These are phyloP conservation scores for Ophiostoma sp. DNA, from an alignment of 2,329 filamentous ascomycete genomes.

Conservation along the genomic window DNA sequence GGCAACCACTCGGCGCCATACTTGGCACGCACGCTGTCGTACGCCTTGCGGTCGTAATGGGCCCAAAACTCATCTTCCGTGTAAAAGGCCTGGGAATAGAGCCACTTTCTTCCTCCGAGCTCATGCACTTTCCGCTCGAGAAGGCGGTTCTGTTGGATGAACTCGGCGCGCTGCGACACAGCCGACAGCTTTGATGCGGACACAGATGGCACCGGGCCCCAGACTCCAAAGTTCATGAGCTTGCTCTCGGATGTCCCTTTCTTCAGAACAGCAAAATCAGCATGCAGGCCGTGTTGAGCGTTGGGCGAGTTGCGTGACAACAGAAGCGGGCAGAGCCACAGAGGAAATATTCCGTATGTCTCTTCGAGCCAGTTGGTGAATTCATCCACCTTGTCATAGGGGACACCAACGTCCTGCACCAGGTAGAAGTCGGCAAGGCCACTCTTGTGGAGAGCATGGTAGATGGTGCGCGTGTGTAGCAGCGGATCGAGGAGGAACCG, in stretches of 20 bases:
- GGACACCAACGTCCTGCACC: conserved; percentile 58
- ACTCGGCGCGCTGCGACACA: conserved; percentile 40
- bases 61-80: conserved; percentile 64
- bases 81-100: conserved; percentile 67
- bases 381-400: conserved; percentile 39
- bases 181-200: conserved; percentile 1
- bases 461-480: conserved; percentile 60
- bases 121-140: conserved; percentile 56
- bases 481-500: conserved; percentile 57
- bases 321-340: conserved; percentile 53
- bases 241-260: conserved; percentile 31
- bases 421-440: conserved; percentile 56
- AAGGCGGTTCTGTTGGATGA: conserved; percentile 52
- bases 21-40: conserved; percentile 52
- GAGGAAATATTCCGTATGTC: conserved; percentile 47
- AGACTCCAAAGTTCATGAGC: conserved; percentile 59
- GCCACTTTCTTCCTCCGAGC: conserved; percentile 61
- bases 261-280: conserved; percentile 40
- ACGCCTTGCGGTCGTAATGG: conserved; percentile 55
- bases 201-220: conserved; percentile 41
- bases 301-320: conserved; percentile 40
- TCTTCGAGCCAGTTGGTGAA: conserved; percentile 47
- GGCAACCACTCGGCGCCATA: conserved; percentile 57
- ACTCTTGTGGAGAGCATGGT: conserved; percentile 58
- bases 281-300: conserved; percentile 44